Conservation (phyloP, 139 green algal species). For the Raphidocelis subcapitata region DNA sequence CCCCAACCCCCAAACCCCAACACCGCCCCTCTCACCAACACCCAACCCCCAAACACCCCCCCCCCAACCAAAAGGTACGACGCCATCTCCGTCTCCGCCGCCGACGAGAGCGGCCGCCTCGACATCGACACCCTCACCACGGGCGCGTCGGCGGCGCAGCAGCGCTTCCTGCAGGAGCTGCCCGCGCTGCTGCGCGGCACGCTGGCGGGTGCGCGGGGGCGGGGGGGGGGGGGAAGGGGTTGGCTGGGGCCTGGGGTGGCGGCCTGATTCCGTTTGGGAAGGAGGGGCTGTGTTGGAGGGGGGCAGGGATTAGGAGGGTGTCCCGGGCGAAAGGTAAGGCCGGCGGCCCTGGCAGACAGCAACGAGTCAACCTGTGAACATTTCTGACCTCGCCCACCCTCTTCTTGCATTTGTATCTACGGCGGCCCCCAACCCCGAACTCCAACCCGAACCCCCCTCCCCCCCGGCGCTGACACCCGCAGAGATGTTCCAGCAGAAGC, state of each 20-base stretch:
- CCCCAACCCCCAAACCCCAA: too few relatives aligned
- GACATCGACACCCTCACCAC: slow-evolving; percentile 10
- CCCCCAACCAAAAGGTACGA: slow-evolving; percentile 12
- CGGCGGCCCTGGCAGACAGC: not conserved
- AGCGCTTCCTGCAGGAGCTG: slow-evolving; percentile 23
- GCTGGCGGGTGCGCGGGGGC: slow-evolving; percentile 2
- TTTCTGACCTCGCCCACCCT: too few relatives aligned
- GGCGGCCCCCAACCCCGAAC: not conserved
- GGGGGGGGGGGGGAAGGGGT: not conserved
- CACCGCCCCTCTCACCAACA: slow-evolving; percentile 3
- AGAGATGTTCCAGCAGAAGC: slow-evolving; percentile 15
- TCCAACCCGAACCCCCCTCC: not conserved
- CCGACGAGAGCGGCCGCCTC: slow-evolving; percentile 19
- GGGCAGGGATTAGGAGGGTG: not conserved
- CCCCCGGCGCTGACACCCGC: not conserved
- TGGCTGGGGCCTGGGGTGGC: not conserved
- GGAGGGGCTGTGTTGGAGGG: not conserved
- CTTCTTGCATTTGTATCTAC: not conserved
- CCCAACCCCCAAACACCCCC: slow-evolving; percentile 11
- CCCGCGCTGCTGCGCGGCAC: slow-evolving; percentile 13
- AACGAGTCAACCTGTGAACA: not conserved
- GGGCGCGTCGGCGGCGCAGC: slow-evolving; percentile 12
- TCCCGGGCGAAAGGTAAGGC: too few relatives aligned
- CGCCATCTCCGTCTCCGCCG: slow-evolving; percentile 10
- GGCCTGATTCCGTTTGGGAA: not conserved